Base-by-base conservation (phyloP, 2,329 filamentous ascomycete species). In the Aureobasidium leucospermi region DNA sequence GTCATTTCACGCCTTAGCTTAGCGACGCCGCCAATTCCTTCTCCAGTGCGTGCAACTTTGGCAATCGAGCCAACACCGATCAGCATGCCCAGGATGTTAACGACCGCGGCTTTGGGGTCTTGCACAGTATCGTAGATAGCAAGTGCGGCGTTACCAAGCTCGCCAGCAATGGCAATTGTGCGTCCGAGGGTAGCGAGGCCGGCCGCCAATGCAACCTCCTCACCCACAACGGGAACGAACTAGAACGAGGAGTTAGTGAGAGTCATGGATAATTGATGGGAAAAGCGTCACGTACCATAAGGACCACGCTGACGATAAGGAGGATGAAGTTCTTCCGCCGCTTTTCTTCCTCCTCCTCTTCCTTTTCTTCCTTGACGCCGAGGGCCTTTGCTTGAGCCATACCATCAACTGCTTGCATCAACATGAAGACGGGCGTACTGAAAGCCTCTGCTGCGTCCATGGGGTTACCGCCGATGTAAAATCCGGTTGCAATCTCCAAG, bases 11-110 rank as follows among this genome's bases (percentile, higher is more conserved):
- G 19, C 53, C 45, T 58, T 16, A 48, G 31, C n/a, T 39, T 51
- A 16, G 59, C 59, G 29, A 61, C 53, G 15, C 52, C 38, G 46
- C 34, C 19, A 16, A 61, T n/a, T 19, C 53, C 45, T 10, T 39
- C 16, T 4, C 36, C 59, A 32, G n/a, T 15, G 52, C 53, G 59
- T 39, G 23, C 42, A 31, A 45, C 59, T 57, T 61, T 63, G 16
- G 59, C 59, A 49, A 63, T 61, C 23, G 41, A 7, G 31, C 55
- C 60, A 38, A 63, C 53, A 45, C 61, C 61, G 16, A 62, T 4
- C 19, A 63, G n/a, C 61, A 63, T 63, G 38, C 61, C 61, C 13
- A 63, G 31, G 11, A 63, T 51, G 28, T 63, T 63, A 38, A 63
- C 43, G 19, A 63, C 29, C 11, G 61, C 61, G 31, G 52, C 43